These are phyloP conservation scores for Hypomyces rosellus DNA, from an alignment of 2,329 filamentous ascomycete species.

Conservation along the genomic window DNA sequence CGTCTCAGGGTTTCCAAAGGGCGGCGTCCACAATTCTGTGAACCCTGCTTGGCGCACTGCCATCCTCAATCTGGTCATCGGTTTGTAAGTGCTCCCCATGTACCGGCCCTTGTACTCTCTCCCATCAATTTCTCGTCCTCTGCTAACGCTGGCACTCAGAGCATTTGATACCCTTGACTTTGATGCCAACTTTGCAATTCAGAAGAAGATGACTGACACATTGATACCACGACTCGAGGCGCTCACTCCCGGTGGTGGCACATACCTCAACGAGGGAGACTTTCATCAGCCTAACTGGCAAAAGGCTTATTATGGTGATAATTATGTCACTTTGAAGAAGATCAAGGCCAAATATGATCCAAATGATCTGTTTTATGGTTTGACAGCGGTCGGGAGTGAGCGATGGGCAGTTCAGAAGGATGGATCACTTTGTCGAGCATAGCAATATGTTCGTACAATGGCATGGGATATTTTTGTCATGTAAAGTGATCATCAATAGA, in stretches of 20 bases:
- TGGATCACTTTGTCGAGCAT: too few relatives aligned
- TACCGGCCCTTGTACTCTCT: too few relatives aligned
- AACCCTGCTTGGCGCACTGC: slow-evolving; percentile 1
- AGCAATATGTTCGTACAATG: too few relatives aligned
- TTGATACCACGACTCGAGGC: slow-evolving; percentile 20
- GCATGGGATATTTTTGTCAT: too few relatives aligned
- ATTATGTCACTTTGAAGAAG: slow-evolving; percentile 33
- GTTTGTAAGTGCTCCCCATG: background rate
- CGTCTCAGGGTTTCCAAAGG: background rate
- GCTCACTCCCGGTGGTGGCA: slow-evolving; percentile 32
- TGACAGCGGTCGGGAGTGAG: too few relatives aligned
- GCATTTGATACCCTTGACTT: background rate
- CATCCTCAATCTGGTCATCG: slow-evolving; percentile 1
- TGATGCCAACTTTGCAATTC: slow-evolving; percentile 7
- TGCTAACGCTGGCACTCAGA: background rate
- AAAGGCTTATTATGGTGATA: slow-evolving; percentile 40
- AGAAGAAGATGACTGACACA: slow-evolving; percentile 24
- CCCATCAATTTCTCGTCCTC: background rate
- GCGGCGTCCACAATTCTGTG: background rate
- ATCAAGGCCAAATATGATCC: slow-evolving; percentile 46
- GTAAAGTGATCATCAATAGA: too few relatives aligned
- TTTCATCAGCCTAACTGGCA: slow-evolving; percentile 40
- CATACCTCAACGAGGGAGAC: slow-evolving; percentile 48
- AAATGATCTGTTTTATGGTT: too few relatives aligned
- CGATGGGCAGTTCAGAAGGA: too few relatives aligned